A percentile compares a stretch with the other conserved stretches of the same genome.
Evolutionary conservation across 1,284 basidiomycete genomes (phyloP).

Genomic region (Retiboletus fuscus): DNA sequence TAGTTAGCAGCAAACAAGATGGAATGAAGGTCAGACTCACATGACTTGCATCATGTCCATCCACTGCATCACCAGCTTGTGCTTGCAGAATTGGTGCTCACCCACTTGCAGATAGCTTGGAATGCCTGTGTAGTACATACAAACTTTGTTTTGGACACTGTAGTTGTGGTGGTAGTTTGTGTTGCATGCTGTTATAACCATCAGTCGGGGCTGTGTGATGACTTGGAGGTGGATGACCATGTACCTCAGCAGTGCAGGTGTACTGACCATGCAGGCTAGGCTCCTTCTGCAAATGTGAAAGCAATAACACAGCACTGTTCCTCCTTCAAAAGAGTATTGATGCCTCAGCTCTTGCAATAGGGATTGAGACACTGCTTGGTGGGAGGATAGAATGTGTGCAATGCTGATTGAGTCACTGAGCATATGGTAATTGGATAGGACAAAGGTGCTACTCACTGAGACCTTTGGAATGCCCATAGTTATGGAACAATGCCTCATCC

Average conservation of each 20-base stretch:
- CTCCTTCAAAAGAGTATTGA: slow-evolving; percentile 30
- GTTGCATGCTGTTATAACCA: not conserved
- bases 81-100: not conserved
- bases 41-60: not conserved
- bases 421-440: no score
- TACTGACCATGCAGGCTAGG: slow-evolving; percentile 37
- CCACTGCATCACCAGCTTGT: not conserved
- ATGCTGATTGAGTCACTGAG: not conserved
- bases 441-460: no score
- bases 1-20: no score
- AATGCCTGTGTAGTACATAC: no score
- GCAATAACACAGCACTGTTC: slow-evolving; percentile 32
- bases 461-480: no score
- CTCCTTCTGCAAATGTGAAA: slow-evolving; percentile 39
- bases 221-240: no score
- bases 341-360: not conserved
- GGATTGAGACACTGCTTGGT: slow-evolving; percentile 5
- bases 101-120: not conserved
- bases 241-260: slow-evolving; percentile 33
- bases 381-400: not conserved
- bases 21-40: no score
- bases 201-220: not conserved
- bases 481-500: no score
- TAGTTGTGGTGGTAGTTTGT: slow-evolving; percentile 5
- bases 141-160: no score